Evolutionary conservation across 192 early-diverging fungal genomes (phyloP), one percentile per base, ranked within the genome.

Genomic region (Chytriomyces confervae): DNA sequence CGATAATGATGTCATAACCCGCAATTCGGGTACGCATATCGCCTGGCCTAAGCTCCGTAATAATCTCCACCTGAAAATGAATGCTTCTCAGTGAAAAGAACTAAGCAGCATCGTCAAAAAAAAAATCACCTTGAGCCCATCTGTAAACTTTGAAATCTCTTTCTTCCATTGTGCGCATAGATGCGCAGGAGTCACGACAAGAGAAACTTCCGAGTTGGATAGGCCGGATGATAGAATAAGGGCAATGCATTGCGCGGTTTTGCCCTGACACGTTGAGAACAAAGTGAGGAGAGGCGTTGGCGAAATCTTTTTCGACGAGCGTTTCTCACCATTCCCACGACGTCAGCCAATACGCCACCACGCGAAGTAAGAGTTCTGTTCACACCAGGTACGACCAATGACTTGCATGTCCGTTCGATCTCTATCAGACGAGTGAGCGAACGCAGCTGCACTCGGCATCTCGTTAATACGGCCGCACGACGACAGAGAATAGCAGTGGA

Each of bases 271-370:
- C 53, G 20, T 57, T 57, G 53, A 57, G 5, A 3, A 20, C 13
- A 57, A n/a, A n/a, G 16, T 20, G 53, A 20, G 53, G 53, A 57
- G 2, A 57, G 53, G 53, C 1, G 53, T 20, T 13, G 53, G 53
- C 16, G 53, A 57, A 20, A 36, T 36, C 36, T 36, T 36, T 27
- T 36, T 36, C 36, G 36, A 36, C 20, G 53, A 20, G 13, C 16
- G 53, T 3, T n/a, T n/a, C 53, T 57, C 20, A 20, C 53, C 51
- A 74, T 43, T 5, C 72, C 72, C 9, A 74, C 72, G 45, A 63
- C 61, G 46, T 74, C 72, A 8, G 72, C 72, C 10, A 74, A 6
- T 7, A 74, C 72, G 29, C 72, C 72, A 23, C 72, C 72, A 36
- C 60, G 53, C 61, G 61, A 27, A 9, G 9, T 9, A 13, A 74